Evolutionary conservation across 805 yeast species (phyloP).

Genomic region (Sungouiella blattae): DNA sequence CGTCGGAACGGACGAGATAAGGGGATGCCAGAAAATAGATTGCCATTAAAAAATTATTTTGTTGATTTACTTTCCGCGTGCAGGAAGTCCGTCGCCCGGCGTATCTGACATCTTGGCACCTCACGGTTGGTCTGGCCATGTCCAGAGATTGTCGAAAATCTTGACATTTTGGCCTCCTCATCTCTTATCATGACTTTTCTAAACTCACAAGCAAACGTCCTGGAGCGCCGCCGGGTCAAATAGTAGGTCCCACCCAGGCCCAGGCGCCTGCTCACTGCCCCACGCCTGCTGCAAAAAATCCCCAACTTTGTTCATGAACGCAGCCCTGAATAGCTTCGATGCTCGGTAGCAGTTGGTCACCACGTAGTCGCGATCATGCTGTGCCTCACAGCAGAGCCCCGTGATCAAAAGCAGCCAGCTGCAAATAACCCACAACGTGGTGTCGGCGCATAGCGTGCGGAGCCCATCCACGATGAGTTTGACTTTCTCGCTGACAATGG

Average conservation of each 20-base stretch:
- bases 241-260: background rate
- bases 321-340: background rate
- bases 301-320: constrained; percentile 1
- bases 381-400: constrained; percentile 1
- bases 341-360: background rate
- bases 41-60: too few species aligned
- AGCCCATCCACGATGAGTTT: background rate
- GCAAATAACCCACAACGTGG: constrained; percentile 1
- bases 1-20: too few species aligned
- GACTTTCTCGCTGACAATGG: background rate
- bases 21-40: too few species aligned
- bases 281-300: constrained; percentile 1
- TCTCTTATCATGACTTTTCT: too few species aligned
- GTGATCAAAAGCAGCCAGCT: constrained; percentile 4
- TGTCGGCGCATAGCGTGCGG: background rate
- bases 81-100: too few species aligned
- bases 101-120: too few species aligned
- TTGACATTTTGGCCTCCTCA: too few species aligned
- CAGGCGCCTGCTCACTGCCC: constrained; percentile 1
- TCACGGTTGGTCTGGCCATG: too few species aligned
- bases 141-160: too few species aligned
- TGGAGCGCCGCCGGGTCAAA: background rate
- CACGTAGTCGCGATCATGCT: background rate
- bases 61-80: too few species aligned
- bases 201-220: constrained; percentile 18